A percentile compares a stretch with the other conserved stretches of the same genome.
phyloP scores from a whole-genome alignment of 129 eudicot genomes.

The Tanacetum coccineum region DNA sequence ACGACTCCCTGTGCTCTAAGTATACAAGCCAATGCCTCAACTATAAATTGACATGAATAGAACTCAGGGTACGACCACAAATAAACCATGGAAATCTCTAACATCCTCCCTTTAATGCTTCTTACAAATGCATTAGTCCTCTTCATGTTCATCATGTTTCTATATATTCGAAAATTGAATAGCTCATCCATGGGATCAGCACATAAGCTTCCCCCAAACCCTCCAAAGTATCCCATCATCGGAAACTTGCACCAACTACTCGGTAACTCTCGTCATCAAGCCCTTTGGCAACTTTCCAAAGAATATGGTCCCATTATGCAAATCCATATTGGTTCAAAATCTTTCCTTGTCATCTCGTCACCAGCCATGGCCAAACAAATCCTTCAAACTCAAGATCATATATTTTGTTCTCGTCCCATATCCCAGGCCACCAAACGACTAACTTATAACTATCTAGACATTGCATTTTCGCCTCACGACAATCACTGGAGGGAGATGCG shows the following conservation, averaged over 20 bases:
- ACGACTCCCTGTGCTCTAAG: no score
- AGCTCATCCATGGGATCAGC: no score
- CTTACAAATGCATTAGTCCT: no score
- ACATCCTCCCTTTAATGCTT: no score
- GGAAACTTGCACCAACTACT: constrained; percentile 24
- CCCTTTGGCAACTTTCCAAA: constrained; percentile 28
- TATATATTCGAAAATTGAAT: no score
- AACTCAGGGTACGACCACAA: no score
- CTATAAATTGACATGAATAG: no score
- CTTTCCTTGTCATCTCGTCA: constrained; percentile 20
- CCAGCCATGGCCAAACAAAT: constrained; percentile 17
- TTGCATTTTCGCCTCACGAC: constrained; percentile 20
- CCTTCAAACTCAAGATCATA: constrained; percentile 26
- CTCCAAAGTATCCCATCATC: constrained; percentile 29
- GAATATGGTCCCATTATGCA: constrained; percentile 23
- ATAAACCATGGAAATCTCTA: no score
- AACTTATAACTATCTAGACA: constrained; percentile 21
- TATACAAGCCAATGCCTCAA: no score
- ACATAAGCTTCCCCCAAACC: constrained; percentile 32
- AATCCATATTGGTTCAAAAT: constrained; percentile 20
- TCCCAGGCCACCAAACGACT: not conserved
- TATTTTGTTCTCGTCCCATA: constrained; percentile 2
- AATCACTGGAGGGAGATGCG: constrained; percentile 25
- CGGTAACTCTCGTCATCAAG: constrained; percentile 16
- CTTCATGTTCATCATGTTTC: no score